A percentile compares a stretch with the other conserved stretches of the same genome.
Conservation (phyloP, 176 grass and related monocot genomes). For the Metroxylon sagu region DNA sequence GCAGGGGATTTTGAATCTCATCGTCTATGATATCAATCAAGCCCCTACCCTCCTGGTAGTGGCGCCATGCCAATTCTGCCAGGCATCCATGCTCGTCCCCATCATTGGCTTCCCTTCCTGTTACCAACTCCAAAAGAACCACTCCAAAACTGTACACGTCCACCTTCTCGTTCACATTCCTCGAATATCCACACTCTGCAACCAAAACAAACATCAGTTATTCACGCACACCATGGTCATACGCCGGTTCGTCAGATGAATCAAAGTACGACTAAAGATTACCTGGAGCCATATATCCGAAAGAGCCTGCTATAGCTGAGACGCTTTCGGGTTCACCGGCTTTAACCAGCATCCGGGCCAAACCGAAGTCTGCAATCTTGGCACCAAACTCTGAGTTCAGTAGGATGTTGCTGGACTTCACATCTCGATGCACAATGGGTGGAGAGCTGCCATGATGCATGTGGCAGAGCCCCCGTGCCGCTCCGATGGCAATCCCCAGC, state of each 20-base stretch:
- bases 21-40: constrained; percentile 38
- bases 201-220: neutral
- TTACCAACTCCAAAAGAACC: constrained; percentile 66
- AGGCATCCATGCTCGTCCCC: constrained; percentile 39
- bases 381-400: constrained; percentile 49
- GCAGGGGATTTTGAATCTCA: constrained; percentile 19
- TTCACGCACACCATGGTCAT: too few species aligned
- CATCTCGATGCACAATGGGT: constrained; percentile 59
- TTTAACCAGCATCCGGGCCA: constrained; percentile 54
- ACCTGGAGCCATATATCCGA: constrained; percentile 88
- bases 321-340: constrained; percentile 47
- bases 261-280: neutral
- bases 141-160: constrained; percentile 91
- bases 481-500: constrained; percentile 44
- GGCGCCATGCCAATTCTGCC: constrained; percentile 69
- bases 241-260: too few species aligned
- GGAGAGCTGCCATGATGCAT: constrained; percentile 68
- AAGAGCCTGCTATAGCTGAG: constrained; percentile 58
- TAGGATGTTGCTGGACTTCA: constrained; percentile 91
- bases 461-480: constrained; percentile 61
- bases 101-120: constrained; percentile 37
- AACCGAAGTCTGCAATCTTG: constrained; percentile 74
- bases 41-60: constrained; percentile 27
- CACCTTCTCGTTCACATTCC: constrained; percentile 68
- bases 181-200: constrained; percentile 54